A percentile compares a stretch with the other conserved stretches of the same genome.
phyloP scores from a whole-genome alignment of 2,329 filamentous ascomycete genomes.

The Colletotrichum falcatum region DNA sequence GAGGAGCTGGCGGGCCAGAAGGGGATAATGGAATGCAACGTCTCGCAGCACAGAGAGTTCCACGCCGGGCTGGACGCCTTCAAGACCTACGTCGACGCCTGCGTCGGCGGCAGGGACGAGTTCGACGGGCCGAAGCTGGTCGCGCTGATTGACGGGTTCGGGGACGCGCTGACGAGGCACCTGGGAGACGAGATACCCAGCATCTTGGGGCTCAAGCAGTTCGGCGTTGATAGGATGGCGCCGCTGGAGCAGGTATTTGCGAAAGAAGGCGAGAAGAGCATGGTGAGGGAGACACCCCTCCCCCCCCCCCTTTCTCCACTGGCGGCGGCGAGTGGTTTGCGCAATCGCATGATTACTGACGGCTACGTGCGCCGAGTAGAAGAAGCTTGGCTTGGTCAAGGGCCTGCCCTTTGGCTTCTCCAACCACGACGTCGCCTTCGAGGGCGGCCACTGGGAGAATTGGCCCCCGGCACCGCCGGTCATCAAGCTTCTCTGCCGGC shows the following conservation, averaged over 20 bases:
- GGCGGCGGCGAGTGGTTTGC: neutral
- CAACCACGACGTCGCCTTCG: slow-evolving; percentile 45
- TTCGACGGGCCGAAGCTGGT: slow-evolving; percentile 47
- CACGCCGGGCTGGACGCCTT: slow-evolving; percentile 48
- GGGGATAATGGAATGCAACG: slow-evolving; percentile 55
- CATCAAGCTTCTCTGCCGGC: slow-evolving; percentile 42
- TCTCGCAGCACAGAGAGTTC: slow-evolving; percentile 57
- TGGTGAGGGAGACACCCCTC: too few species aligned
- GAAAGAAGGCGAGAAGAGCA: slow-evolving; percentile 41
- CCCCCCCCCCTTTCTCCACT: too few species aligned
- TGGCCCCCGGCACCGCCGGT: slow-evolving; percentile 40
- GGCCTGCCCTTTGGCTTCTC: slow-evolving; percentile 43
- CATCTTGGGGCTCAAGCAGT: slow-evolving; percentile 46
- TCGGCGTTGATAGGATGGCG: slow-evolving; percentile 44
- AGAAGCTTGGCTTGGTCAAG: slow-evolving; percentile 39
- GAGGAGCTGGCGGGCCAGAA: slow-evolving; percentile 50
- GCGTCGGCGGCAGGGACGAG: slow-evolving; percentile 42
- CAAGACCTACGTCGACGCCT: slow-evolving; percentile 45
- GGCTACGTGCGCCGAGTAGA: slow-evolving; percentile 31
- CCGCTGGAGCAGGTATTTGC: slow-evolving; percentile 37
- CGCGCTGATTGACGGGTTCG: slow-evolving; percentile 49
- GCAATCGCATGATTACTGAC: neutral
- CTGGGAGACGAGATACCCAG: slow-evolving; percentile 50
- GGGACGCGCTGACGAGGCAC: slow-evolving; percentile 46
- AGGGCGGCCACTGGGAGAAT: slow-evolving; percentile 49